phyloP scores from a whole-genome alignment of 345 rosid species.

The Rhizophora apiculata region DNA sequence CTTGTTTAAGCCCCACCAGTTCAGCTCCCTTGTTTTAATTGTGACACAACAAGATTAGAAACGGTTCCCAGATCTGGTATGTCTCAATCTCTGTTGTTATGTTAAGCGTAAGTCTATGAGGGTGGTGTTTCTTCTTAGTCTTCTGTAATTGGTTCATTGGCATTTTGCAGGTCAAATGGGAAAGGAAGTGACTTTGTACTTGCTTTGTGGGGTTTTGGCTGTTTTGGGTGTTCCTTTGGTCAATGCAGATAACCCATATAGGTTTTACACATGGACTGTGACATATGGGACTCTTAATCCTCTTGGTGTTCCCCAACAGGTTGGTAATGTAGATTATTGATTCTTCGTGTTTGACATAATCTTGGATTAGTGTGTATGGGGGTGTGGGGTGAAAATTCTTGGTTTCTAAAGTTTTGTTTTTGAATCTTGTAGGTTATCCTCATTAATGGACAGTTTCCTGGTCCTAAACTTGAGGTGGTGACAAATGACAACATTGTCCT shows the following conservation, averaged over 20 bases:
- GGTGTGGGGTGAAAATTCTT: background rate
- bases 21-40: background rate
- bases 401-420: background rate
- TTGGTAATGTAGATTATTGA: slow-evolving; percentile 15
- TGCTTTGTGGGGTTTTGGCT: slow-evolving; percentile 32
- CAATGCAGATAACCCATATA: slow-evolving; percentile 79
- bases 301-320: slow-evolving; percentile 75
- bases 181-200: slow-evolving; percentile 10
- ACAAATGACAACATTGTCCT: slow-evolving; percentile 89
- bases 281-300: slow-evolving; percentile 77
- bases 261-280: slow-evolving; percentile 78
- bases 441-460: slow-evolving; percentile 96
- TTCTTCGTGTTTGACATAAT: background rate
- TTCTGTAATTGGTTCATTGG: background rate
- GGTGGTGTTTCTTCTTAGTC: background rate
- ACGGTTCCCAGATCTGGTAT: background rate
- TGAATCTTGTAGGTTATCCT: slow-evolving; percentile 64
- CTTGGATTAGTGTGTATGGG: background rate
- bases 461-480: slow-evolving; percentile 90
- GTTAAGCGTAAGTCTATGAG: background rate
- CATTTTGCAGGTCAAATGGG: slow-evolving; percentile 25
- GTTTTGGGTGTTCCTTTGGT: slow-evolving; percentile 40
- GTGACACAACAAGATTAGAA: background rate
- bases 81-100: background rate
- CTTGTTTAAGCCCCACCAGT: background rate